Percentiles rank a stretch among this genome's conserved stretches.
Evolutionary conservation across 352 stramenopile species (phyloP).

Genomic region (Pythium guiyangense): DNA sequence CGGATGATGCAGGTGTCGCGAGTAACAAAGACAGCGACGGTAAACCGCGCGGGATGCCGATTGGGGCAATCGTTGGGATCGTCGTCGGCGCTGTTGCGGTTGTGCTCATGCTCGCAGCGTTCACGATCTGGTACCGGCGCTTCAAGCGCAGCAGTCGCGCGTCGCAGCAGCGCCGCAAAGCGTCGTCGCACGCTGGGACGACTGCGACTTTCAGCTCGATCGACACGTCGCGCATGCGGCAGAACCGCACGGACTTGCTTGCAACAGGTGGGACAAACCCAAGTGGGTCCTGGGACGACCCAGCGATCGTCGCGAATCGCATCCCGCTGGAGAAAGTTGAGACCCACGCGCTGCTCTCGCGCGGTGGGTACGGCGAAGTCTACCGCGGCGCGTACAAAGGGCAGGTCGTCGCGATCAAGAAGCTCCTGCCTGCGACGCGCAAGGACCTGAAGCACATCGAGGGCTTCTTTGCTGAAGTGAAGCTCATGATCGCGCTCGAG

Average conservation of each 20-base stretch:
- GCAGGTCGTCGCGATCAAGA: conserved; percentile 22
- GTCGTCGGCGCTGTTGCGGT: conserved; percentile 28
- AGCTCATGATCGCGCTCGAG: conserved; percentile 34
- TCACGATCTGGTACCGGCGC: conserved; percentile 35
- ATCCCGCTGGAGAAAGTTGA: conserved; percentile 28
- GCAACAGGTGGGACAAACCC: neutral
- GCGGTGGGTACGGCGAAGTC: conserved; percentile 31
- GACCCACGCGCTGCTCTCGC: conserved; percentile 20
- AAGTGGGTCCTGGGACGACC: conserved; percentile 18
- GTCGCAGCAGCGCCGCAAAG: neutral
- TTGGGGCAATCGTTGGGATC: conserved; percentile 25
- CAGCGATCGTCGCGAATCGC: conserved; percentile 16
- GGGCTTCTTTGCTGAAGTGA: conserved; percentile 34
- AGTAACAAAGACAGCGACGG: neutral
- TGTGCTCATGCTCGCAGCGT: conserved; percentile 32
- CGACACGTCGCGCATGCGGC: conserved; percentile 3
- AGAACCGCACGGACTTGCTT: conserved; percentile 4
- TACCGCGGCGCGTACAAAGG: conserved; percentile 22
- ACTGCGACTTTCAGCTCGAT: conserved; percentile 5
- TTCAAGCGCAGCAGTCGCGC: conserved; percentile 17
- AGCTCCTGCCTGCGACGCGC: conserved; percentile 16
- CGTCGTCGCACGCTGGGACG: neutral
- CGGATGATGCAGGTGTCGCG: neutral
- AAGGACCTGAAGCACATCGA: conserved; percentile 25
- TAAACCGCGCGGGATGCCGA: neutral